These are phyloP conservation scores for Alopecurus myosuroides DNA, from an alignment of 176 grass and related monocot species.

Conservation along the genomic window DNA sequence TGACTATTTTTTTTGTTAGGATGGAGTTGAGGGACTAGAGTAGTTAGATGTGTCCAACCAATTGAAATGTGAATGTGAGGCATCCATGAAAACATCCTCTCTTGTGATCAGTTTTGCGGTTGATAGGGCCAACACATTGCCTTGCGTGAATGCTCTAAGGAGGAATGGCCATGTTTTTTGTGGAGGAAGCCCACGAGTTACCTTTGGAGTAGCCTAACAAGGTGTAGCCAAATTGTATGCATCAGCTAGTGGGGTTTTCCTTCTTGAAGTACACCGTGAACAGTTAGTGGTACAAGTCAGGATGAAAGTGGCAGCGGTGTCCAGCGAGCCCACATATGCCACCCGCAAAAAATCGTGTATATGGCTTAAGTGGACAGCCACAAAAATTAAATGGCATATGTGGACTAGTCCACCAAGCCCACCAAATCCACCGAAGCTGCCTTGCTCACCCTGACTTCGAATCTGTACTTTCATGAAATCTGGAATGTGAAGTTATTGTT, in stretches of 20 bases:
- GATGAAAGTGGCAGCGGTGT: too few relatives aligned
- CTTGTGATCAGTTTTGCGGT: accelerated
- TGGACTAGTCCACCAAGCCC: too few relatives aligned
- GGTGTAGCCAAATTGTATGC: not conserved
- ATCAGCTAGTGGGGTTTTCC: too few relatives aligned
- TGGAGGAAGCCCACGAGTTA: not conserved
- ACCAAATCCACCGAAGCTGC: too few relatives aligned
- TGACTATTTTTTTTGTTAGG: not conserved
- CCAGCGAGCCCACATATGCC: too few relatives aligned
- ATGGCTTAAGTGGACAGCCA: too few relatives aligned
- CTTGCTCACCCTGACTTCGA: too few relatives aligned
- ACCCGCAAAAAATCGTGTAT: too few relatives aligned
- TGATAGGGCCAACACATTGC: not conserved
- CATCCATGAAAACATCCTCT: not conserved
- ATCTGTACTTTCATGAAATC: too few relatives aligned
- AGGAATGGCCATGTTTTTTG: not conserved
- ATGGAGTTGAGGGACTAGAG: not conserved
- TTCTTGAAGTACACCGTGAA: not conserved
- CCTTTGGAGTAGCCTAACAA: not conserved
- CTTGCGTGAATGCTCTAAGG: not conserved
- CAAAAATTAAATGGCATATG: too few relatives aligned
- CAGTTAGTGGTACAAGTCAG: too few relatives aligned
- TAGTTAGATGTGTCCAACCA: not conserved
- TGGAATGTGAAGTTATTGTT: too few relatives aligned
- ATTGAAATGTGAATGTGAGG: not conserved